Evolutionary conservation across 2,329 filamentous ascomycete species (phyloP).

Genomic region (Fusarium sp.): DNA sequence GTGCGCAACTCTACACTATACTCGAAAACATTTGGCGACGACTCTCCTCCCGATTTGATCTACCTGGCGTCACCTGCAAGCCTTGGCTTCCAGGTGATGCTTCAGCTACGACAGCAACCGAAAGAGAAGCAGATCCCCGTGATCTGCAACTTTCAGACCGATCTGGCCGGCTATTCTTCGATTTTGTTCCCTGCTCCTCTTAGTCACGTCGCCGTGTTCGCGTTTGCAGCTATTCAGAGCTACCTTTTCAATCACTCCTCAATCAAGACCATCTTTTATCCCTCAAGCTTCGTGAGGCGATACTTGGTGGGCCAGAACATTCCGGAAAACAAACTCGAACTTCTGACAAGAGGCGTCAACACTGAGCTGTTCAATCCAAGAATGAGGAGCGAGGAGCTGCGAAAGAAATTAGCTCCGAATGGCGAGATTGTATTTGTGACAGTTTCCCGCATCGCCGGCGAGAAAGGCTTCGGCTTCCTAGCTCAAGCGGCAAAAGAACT

Average conservation of each 20-base stretch:
- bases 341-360: constrained; percentile 73
- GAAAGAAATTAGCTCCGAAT: constrained; percentile 66
- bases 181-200: constrained; percentile 75
- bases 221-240: constrained; percentile 72
- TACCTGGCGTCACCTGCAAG: constrained; percentile 77
- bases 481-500: constrained; percentile 65
- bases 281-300: constrained; percentile 69
- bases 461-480: constrained; percentile 77
- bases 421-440: constrained; percentile 73
- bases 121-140: constrained; percentile 66
- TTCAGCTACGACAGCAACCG: constrained; percentile 72
- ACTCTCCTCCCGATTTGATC: constrained; percentile 69
- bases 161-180: constrained; percentile 74
- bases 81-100: constrained; percentile 75
- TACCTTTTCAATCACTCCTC: constrained; percentile 71
- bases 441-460: constrained; percentile 73
- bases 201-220: constrained; percentile 68
- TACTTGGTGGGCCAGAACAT: constrained; percentile 70
- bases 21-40: constrained; percentile 65
- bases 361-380: constrained; percentile 69
- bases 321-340: constrained; percentile 65
- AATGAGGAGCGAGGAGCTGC: constrained; percentile 62
- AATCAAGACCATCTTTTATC: constrained; percentile 76
- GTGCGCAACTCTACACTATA: constrained; percentile 72
- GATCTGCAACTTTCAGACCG: constrained; percentile 78